A percentile compares a stretch with the other conserved stretches of the same genome.
Conservation (phyloP, 495 filamentous ascomycete species). For the Aspergillus leporis region DNA sequence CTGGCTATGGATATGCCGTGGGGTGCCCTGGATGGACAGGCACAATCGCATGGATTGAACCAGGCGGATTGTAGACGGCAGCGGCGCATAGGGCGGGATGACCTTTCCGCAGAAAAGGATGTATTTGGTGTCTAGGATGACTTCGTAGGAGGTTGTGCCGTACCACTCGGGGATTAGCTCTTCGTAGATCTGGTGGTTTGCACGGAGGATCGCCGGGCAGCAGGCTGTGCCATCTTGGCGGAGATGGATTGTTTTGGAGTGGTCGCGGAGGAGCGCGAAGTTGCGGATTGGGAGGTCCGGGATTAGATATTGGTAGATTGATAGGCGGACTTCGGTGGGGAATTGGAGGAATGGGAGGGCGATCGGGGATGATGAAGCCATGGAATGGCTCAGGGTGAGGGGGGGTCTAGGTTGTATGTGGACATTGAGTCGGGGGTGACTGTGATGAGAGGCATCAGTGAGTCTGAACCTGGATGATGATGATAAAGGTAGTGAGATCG, state of each 20-base stretch:
- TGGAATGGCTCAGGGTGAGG: not conserved
- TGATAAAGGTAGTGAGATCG: too few species aligned
- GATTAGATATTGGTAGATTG: constrained; percentile 12
- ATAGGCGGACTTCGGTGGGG: constrained; percentile 13
- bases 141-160: constrained; percentile 11
- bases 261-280: constrained; percentile 9
- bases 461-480: not conserved
- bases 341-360: constrained; percentile 9
- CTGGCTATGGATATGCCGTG: constrained; percentile 7
- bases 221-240: constrained; percentile 5
- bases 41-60: constrained; percentile 6
- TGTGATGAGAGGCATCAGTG: not conserved
- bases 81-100: constrained; percentile 9
- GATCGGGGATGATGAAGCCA: not conserved
- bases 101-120: constrained; percentile 15
- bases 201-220: constrained; percentile 11
- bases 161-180: constrained; percentile 12
- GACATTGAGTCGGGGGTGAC: not conserved
- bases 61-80: constrained; percentile 6
- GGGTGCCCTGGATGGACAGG: constrained; percentile 10
- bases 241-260: not conserved
- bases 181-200: constrained; percentile 10
- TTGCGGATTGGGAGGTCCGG: constrained; percentile 11
- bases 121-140: constrained; percentile 11
- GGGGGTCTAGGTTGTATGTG: not conserved